Evolutionary conservation across 1,284 basidiomycete genomes (phyloP).

Genomic region (Moniliella sp.): DNA sequence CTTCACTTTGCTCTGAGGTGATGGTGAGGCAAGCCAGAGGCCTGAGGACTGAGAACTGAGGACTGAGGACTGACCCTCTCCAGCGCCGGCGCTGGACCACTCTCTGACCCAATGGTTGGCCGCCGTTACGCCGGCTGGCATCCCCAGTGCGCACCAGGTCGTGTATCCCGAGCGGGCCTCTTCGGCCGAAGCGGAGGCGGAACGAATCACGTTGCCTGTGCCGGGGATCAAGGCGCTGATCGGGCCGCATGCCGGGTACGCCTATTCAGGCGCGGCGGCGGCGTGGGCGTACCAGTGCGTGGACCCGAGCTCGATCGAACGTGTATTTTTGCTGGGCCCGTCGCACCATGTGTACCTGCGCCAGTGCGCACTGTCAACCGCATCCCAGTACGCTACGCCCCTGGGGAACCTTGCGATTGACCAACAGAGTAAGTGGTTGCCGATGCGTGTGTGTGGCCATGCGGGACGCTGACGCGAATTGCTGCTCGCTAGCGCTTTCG

Average conservation of each 20-base stretch:
- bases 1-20: not conserved
- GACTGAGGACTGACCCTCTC: not conserved
- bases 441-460: not conserved
- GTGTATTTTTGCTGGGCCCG: slow-evolving; percentile 81
- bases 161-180: slow-evolving; percentile 1
- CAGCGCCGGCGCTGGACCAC: slow-evolving; percentile 3
- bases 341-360: slow-evolving; percentile 76
- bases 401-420: slow-evolving; percentile 63
- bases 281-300: slow-evolving; percentile 88
- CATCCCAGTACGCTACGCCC: slow-evolving; percentile 59
- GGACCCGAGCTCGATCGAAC: slow-evolving; percentile 54
- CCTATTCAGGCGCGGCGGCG: slow-evolving; percentile 75
- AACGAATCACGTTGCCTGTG: slow-evolving; percentile 45
- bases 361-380: slow-evolving; percentile 63
- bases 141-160: slow-evolving; percentile 3
- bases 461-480: not conserved
- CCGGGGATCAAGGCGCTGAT: slow-evolving; percentile 69
- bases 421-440: slow-evolving; percentile 45
- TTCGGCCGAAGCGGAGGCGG: not conserved
- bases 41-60: not conserved
- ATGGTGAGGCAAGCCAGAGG: slow-evolving; percentile 1
- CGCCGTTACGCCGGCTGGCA: slow-evolving; percentile 1
- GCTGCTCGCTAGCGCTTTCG: slow-evolving; percentile 41
- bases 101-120: slow-evolving; percentile 8
- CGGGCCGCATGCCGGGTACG: slow-evolving; percentile 95